Base-by-base conservation (phyloP, 352 stramenopile species). In the Pythium monospermum region DNA sequence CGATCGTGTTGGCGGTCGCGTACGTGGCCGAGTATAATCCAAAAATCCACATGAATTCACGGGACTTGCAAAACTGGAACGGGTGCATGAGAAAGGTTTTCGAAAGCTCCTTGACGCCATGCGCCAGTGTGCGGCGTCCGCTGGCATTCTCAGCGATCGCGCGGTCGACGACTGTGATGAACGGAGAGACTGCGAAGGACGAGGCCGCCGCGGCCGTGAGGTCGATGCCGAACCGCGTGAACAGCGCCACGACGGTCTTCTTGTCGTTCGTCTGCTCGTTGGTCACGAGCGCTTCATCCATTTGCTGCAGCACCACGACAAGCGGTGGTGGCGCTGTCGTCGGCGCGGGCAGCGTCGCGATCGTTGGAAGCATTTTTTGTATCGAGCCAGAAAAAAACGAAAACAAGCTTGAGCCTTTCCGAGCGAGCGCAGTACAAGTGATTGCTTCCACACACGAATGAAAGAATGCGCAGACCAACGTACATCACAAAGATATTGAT, bases 11-110 rank as follows among this genome's bases (percentile, higher is more conserved):
- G 33, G 73, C 76, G 28, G 71, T 74, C 21, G 68, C 48, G 61
- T 87, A 87, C 19, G 76, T 87, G 16, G 68, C 67, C n/a, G 63
- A 44, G 60, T 87, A 87, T 6, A 87, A 51, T 4, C 71, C 71
- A 47, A 65, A 87, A 51, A 87, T 77, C 51, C 85, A 68, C 12
- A 70, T 32, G 57, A 87, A 85, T 51, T 84, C 75, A 13, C 66
- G 64, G 0, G 49, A 44, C 31, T 69, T 62, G 31, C 79, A 50
- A 49, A 87, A 87, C 45, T 64, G 48, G 22, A 83, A 25, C 15
- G 71, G 71, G 25, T 71, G 55, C 7, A 25, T 38, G 2, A 83
- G 21, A 18, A 75, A 69, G 21, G 47, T 58, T 18, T 35, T 44
- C 4, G 57, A 64, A 3, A 73, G 51, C 41, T 73, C 64, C 25